Percentiles rank a stretch among this genome's conserved stretches.
phyloP scores from a whole-genome alignment of 1,139 yeast genomes.

The Debaryomyces subglobosus region DNA sequence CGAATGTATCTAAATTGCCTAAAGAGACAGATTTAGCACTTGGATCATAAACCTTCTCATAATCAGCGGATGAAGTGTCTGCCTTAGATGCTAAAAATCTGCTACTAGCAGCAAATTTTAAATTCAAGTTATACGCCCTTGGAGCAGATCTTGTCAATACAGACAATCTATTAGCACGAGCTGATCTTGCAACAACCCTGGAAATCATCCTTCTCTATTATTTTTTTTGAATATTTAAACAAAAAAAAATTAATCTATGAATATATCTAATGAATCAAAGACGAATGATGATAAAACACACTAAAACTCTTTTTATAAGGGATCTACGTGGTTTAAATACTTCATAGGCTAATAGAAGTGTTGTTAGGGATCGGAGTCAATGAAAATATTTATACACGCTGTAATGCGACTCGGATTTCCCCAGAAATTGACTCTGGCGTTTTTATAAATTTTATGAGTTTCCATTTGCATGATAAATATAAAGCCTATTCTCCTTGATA shows the following conservation, averaged over 20 bases:
- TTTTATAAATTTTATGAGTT: not conserved
- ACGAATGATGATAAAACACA: not conserved
- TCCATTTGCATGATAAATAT: not conserved
- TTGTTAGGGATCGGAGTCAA: conserved; percentile 1
- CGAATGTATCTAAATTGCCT: conserved; percentile 72
- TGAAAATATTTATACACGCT: not conserved
- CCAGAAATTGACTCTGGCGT: not conserved
- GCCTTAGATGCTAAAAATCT: conserved; percentile 37
- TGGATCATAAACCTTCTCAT: conserved; percentile 44
- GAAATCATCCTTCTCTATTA: conserved; percentile 6
- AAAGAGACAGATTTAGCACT: conserved; percentile 29
- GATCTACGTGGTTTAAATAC: conserved; percentile 3
- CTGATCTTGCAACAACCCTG: conserved; percentile 8
- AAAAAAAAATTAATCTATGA: conserved; percentile 4
- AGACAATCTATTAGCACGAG: conserved; percentile 5
- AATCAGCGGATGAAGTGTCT: conserved; percentile 50
- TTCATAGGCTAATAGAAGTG: not conserved
- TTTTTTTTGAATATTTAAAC: conserved; percentile 1
- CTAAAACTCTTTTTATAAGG: not conserved
- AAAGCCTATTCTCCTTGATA: not conserved
- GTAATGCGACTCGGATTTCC: conserved; percentile 3
- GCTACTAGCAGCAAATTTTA: not conserved
- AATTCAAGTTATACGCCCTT: not conserved
- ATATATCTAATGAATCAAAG: conserved; percentile 4
- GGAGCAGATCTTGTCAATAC: conserved; percentile 3